Evolutionary conservation across 768 basidiomycete genomes (phyloP).

Genomic region (Rhizopogon roseolus): DNA sequence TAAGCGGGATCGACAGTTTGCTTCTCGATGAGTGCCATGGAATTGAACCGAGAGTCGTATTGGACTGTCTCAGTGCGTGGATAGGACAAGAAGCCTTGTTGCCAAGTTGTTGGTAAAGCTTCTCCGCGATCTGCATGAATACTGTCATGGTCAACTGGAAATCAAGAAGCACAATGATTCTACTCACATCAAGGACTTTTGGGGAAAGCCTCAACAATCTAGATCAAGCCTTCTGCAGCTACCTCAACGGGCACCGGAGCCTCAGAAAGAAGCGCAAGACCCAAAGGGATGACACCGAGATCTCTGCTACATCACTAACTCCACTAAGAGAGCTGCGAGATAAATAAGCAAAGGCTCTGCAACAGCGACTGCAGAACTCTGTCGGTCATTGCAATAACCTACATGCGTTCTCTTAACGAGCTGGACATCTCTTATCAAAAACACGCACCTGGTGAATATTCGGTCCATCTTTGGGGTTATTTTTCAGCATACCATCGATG

Average conservation of each 20-base stretch:
- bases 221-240: constrained; percentile 93
- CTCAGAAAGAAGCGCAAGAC: neutral
- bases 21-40: constrained; percentile 80
- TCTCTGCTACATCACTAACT: neutral
- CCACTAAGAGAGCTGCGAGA: neutral
- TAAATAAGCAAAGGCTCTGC: constrained; percentile 18
- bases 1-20: constrained; percentile 78
- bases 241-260: neutral
- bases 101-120: constrained; percentile 88
- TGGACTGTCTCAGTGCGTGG: constrained; percentile 98
- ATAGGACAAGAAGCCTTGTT: constrained; percentile 95
- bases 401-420: constrained; percentile 4
- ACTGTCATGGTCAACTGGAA: neutral
- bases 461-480: constrained; percentile 78
- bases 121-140: constrained; percentile 73
- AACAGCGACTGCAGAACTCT: constrained; percentile 55
- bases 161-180: neutral
- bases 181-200: constrained; percentile 79
- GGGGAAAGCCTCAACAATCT: constrained; percentile 86
- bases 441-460: constrained; percentile 73
- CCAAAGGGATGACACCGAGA: neutral
- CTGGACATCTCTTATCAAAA: neutral
- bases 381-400: constrained; percentile 70
- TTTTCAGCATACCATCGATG: constrained; percentile 81
- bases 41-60: constrained; percentile 92